Conservation (phyloP, 441 rosid genomes). For the Mallotus repandus region DNA sequence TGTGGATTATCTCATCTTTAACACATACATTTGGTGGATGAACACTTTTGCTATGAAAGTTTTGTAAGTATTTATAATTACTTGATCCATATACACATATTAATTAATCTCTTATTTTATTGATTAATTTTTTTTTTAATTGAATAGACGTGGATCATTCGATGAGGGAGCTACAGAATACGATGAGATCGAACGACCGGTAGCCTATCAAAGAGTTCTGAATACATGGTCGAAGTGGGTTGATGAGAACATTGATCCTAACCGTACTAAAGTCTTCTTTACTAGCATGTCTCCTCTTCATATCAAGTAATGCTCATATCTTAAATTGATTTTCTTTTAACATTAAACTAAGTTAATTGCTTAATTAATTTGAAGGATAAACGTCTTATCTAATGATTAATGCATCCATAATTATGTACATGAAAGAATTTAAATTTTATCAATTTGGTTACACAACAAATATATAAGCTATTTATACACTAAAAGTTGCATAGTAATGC, state of each 20-base stretch:
- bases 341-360: too few species aligned
- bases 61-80: conserved; percentile 48
- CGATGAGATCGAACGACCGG: conserved; percentile 73
- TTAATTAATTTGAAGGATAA: too few species aligned
- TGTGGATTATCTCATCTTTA: conserved; percentile 82
- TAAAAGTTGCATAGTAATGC: too few species aligned
- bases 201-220: conserved; percentile 63
- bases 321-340: background rate
- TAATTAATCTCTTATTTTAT: too few species aligned
- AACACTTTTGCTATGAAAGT: conserved; percentile 84
- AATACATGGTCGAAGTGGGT: conserved; percentile 89
- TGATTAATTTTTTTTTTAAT: background rate
- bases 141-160: conserved; percentile 71
- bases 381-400: too few species aligned
- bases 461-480: too few species aligned
- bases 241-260: conserved; percentile 61
- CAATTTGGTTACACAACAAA: too few species aligned
- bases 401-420: too few species aligned
- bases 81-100: background rate
- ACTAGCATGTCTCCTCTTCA: conserved; percentile 92
- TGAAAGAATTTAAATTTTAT: too few species aligned
- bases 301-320: conserved; percentile 54
- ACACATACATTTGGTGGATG: conserved; percentile 99
- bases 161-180: conserved; percentile 68
- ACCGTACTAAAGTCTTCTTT: conserved; percentile 72